These are phyloP conservation scores for Colletotrichum liriopes DNA, from an alignment of 2,329 filamentous ascomycete species.

Conservation along the genomic window DNA sequence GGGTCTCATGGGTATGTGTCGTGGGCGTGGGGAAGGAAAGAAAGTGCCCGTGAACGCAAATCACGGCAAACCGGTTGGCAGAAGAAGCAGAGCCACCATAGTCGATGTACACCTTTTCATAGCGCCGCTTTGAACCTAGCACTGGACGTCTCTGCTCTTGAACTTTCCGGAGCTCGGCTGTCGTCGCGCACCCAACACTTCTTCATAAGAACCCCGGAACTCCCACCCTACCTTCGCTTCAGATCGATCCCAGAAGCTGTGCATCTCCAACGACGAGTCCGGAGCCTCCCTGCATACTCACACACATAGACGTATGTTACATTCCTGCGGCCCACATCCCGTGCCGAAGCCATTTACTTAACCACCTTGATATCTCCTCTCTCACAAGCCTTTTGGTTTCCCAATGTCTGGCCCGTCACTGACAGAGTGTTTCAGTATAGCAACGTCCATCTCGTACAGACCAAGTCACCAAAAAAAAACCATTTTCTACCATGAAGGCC, in stretches of 20 bases:
- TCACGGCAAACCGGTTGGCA: slow-evolving; percentile 35
- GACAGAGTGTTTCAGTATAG: neutral
- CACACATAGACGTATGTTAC: slow-evolving; percentile 26
- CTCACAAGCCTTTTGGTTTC: neutral
- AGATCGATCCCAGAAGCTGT: neutral
- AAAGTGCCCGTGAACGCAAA: slow-evolving; percentile 33
- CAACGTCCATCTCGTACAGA: neutral
- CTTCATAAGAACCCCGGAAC: slow-evolving; percentile 40
- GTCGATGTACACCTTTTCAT: slow-evolving; percentile 10
- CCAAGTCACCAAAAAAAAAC: neutral
- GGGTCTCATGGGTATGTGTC: slow-evolving; percentile 20
- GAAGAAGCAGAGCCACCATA: slow-evolving; percentile 26
- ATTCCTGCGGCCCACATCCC: neutral
- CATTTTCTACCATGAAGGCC: slow-evolving; percentile 35
- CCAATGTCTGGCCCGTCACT: neutral
- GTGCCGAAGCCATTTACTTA: neutral
- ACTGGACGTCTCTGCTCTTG: slow-evolving; percentile 14
- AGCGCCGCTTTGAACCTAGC: slow-evolving; percentile 39
- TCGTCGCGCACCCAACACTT: slow-evolving; percentile 15
- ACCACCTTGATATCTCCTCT: neutral
- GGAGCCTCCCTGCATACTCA: slow-evolving; percentile 24
- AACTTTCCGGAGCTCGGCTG: slow-evolving; percentile 25
- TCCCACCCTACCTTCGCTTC: slow-evolving; percentile 4
- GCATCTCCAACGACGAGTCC: slow-evolving; percentile 13
- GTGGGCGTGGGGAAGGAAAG: slow-evolving; percentile 26